Conservation (phyloP, 177 flowering plant genomes). For the Tripterygium wilfordii region DNA sequence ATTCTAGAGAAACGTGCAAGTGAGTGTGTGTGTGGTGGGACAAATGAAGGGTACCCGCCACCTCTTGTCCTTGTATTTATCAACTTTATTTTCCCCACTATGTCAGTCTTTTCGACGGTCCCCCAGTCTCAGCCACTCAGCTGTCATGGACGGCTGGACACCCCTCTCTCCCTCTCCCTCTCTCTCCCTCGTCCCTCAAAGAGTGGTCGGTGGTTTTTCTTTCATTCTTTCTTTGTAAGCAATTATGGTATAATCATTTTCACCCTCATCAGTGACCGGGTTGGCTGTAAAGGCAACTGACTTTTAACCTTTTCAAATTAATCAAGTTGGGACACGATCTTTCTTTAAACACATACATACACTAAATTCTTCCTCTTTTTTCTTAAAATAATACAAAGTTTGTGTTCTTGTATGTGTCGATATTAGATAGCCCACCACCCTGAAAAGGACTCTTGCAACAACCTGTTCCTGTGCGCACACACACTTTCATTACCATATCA, state of each 20-base stretch:
- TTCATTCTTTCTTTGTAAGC: neutral
- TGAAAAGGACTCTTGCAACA: no score
- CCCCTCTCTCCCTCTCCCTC: conserved; percentile 3
- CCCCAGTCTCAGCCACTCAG: conserved; percentile 9
- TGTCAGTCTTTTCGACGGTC: conserved; percentile 11
- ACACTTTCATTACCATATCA: no score
- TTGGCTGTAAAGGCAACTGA: conserved; percentile 23
- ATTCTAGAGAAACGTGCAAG: conserved; percentile 16
- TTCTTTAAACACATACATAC: no score
- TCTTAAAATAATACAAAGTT: no score
- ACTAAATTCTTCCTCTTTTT: no score
- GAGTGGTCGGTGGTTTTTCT: no score
- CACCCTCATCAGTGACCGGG: conserved; percentile 5
- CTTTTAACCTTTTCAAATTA: no score
- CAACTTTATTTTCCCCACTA: conserved; percentile 9
- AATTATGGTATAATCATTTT: conserved; percentile 30
- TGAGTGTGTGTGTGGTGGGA: conserved; percentile 6
- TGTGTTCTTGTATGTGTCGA: no score
- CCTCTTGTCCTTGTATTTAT: conserved; percentile 15
- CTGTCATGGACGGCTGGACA: conserved; percentile 22
- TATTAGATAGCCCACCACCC: no score
- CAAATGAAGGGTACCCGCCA: conserved; percentile 18
- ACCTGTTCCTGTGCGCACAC: no score
- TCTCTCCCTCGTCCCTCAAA: conserved; percentile 2
- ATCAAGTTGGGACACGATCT: no score